Evolutionary conservation across 129 eudicot species (phyloP), one percentile per base, ranked within the genome.

Genomic region (Centrapalus pauciflorus): DNA sequence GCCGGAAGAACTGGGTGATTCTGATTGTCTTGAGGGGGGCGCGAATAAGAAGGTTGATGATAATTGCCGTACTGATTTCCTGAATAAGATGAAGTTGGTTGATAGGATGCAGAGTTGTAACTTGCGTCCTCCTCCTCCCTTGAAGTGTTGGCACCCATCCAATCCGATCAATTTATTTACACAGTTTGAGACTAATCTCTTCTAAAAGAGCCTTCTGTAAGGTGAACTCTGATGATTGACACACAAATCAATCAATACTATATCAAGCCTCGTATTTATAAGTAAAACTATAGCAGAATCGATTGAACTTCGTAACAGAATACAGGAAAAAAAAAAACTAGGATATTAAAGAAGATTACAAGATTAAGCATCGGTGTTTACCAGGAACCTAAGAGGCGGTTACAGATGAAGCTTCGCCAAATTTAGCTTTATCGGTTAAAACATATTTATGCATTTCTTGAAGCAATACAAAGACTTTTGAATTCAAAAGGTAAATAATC

Each of bases 71-170:
- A 41, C 50, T 76, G 81, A 75, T 71, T 63, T 83, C 79, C 76
- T 11, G 87, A 75, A 34, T 24, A 75, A 10, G 86, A 74, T 3
- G 95, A 74, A 60, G 69, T 49, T 12, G 90, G 78, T 67, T 49
- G 80, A 41, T 66, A 64, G 2, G 82, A 35, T 46, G 96, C 68
- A 64, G 76, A 16, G 34, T 54, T 85, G 28, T 82, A 78, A 50
- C 71, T 76, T 21, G 52, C 83, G 34, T 79, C 83, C 64, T 84
- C 82, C 64, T 84, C 82, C 25, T 77, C 82, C 77, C 73, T 89
- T 20, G 96, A 89, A 56, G 78, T 81, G 5, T 77, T 81, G 9
- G 74, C 86, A 63, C 96, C 96, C 96, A 89, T 88, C 74, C 61
- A 55, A 26, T 23, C 13, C 14, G 38, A 63, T n/a, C 25, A 8